These are phyloP conservation scores for Xylaria telfairii DNA, from an alignment of 495 filamentous ascomycete genomes.

Conservation along the genomic window DNA sequence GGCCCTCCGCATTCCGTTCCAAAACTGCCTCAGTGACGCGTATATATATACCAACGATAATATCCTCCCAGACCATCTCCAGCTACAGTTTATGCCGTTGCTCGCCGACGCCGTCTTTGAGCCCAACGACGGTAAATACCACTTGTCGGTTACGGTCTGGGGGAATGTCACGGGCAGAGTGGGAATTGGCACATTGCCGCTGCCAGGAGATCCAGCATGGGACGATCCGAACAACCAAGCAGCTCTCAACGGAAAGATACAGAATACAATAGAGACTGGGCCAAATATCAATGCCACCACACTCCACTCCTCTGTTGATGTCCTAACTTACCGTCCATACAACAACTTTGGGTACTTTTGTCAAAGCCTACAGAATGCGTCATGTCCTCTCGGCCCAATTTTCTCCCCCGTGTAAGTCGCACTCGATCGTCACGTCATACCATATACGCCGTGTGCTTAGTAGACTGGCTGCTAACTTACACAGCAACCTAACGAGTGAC, in stretches of 20 bases:
- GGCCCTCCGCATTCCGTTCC: conserved; percentile 73
- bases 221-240: conserved; percentile 50
- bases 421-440: conserved; percentile 11
- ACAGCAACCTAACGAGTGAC: conserved; percentile 16
- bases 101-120: conserved; percentile 77
- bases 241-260: conserved; percentile 77
- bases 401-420: conserved; percentile 68
- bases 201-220: conserved; percentile 59
- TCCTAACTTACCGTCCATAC: conserved; percentile 76
- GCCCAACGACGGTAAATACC: conserved; percentile 62
- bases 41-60: conserved; percentile 58
- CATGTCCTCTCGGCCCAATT: conserved; percentile 77
- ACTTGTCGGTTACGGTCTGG: conserved; percentile 81
- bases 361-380: conserved; percentile 60
- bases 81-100: conserved; percentile 82
- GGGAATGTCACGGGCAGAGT: conserved; percentile 82
- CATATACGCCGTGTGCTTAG: background rate
- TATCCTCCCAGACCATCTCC: conserved; percentile 38
- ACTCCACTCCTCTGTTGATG: conserved; percentile 68
- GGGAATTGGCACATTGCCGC: conserved; percentile 55
- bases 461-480: conserved; percentile 10
- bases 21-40: conserved; percentile 78
- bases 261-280: conserved; percentile 57
- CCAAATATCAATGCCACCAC: conserved; percentile 64
- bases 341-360: conserved; percentile 66